Evolutionary conservation across 768 basidiomycete genomes (phyloP), one percentile per base, ranked within the genome.

Genomic region (Gautieria morchelliformis): DNA sequence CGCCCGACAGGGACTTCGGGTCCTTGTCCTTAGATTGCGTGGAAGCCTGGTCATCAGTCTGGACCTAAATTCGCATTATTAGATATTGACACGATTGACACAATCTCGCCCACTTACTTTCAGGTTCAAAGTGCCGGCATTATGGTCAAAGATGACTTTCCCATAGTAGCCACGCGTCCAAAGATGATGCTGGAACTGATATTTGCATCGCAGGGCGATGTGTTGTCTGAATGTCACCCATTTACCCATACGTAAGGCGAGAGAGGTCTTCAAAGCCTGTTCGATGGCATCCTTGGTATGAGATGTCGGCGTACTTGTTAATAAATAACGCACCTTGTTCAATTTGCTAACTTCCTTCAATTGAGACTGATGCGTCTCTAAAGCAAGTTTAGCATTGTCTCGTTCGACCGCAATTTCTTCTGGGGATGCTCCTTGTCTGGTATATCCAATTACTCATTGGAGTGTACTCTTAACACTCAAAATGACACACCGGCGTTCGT

Each of bases 211-310:
- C 30, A 92, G 74, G n/a, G 92, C 87, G 61, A 93, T 93, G 64
- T 91, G 87, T 10, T 82, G 78, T 52, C 94, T 82, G 75, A 94
- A 94, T 56, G 89, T 83, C 56, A 88, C 80, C 94, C 95, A 97
- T 63, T 81, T 81, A 17, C 73, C 68, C 55, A 86, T 69, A 20
- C 94, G 89, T 14, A 74, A 65, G 20, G 78, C 69, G 40, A 93
- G 75, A 0, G 92, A 87, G 5, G 75, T 67, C 62, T 76, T 80
- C 49, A 95, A 75, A 24, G 80, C 78, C 91, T 94, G 56, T 4
- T 37, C 15, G 20, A 27, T 44, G 8, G 22, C 14, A 47, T 30
- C 7, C 8, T 20, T 48, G 24, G 17, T 59, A 15, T 27, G 22
- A 22, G 8, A 44, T 44, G 19, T 3, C 45, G 45, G 2, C 11